Conservation (phyloP, 768 basidiomycete genomes). For the Infundibulicybe gibba region DNA sequence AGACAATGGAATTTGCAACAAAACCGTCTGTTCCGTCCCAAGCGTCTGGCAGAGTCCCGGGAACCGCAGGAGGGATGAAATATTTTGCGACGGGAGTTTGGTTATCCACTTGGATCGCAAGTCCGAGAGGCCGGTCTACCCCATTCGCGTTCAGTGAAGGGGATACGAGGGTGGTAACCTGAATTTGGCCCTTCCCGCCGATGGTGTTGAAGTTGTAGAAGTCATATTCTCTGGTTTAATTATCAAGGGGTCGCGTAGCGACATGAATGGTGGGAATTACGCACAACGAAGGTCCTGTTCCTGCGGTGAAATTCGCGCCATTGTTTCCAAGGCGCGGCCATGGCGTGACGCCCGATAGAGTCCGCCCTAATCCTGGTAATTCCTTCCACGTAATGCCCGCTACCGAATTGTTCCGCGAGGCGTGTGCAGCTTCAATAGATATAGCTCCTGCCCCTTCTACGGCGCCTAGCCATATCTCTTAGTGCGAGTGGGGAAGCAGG, state of each 20-base stretch:
- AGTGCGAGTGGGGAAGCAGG: background rate
- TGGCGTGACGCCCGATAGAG: slow-evolving; percentile 58
- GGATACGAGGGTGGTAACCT: slow-evolving; percentile 41
- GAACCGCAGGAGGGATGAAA: slow-evolving; percentile 39
- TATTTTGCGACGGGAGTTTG: slow-evolving; percentile 31
- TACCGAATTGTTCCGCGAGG: slow-evolving; percentile 42
- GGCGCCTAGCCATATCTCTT: slow-evolving; percentile 36
- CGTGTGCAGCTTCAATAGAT: slow-evolving; percentile 65
- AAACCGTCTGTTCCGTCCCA: slow-evolving; percentile 47
- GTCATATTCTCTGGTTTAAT: slow-evolving; percentile 47
- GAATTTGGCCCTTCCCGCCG: slow-evolving; percentile 34
- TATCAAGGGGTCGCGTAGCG: background rate
- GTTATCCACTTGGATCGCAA: slow-evolving; percentile 46
- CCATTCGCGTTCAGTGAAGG: slow-evolving; percentile 49
- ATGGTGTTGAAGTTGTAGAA: slow-evolving; percentile 56
- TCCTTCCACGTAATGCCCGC: slow-evolving; percentile 54
- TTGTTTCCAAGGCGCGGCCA: slow-evolving; percentile 45
- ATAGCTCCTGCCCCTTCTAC: slow-evolving; percentile 62
- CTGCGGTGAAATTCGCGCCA: slow-evolving; percentile 54
- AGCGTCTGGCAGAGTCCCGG: slow-evolving; percentile 37
- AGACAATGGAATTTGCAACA: slow-evolving; percentile 46
- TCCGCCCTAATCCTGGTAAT: slow-evolving; percentile 57
- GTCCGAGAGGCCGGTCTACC: slow-evolving; percentile 40
- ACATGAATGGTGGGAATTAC: slow-evolving; percentile 10
- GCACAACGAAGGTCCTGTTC: slow-evolving; percentile 59